Evolutionary conservation across 305 asterid genomes (phyloP), one percentile per base, ranked within the genome.

Genomic region (Solanum hybrid): DNA sequence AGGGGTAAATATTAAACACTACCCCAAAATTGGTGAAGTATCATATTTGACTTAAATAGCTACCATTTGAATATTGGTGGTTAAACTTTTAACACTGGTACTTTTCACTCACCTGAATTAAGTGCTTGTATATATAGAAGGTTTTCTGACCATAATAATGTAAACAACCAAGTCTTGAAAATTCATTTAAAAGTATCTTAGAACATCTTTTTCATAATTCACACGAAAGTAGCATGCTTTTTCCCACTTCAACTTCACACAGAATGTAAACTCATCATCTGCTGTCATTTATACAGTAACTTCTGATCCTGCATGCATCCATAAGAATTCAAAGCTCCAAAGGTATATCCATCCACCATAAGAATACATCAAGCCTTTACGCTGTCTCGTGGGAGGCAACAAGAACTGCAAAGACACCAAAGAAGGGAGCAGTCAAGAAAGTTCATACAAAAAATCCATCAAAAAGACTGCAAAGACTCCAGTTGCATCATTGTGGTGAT

Each of bases 251-350:
- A 85, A 85, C 51, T 57, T 32, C 29, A 85, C 22, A 61, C 34
- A 61, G 22, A 85, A 85, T 85, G 41, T 32, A 85, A 85, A 85
- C 78, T 85, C 88, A 85, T 81, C 33, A 81, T 85, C 45, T 57
- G 45, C 51, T 85, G 88, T 57, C 88, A 33, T 61, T 85, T 85
- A 85, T 14, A 61, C 51, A 85, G 41, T 22, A 32, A 85, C 88
- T 61, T 61, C 14, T 85, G 33, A 32, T 85, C 78, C 88, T 61
- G 78, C 88, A 32, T 57, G 45, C 77, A 61, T 85, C 45, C 72
- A 10, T 51, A 51, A 29, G 76, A 32, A 85, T 61, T 32, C 88
- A 57, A 85, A 85, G 41, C 11, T 12, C 76, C 45, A 29, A 32
- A 31, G 22, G 31, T 83, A 83, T 41, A 41, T 41, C 38, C 88